Evolutionary conservation across 2,329 filamentous ascomycete species (phyloP), one percentile per base, ranked within the genome.

Genomic region (Colletotrichum somersetense): DNA sequence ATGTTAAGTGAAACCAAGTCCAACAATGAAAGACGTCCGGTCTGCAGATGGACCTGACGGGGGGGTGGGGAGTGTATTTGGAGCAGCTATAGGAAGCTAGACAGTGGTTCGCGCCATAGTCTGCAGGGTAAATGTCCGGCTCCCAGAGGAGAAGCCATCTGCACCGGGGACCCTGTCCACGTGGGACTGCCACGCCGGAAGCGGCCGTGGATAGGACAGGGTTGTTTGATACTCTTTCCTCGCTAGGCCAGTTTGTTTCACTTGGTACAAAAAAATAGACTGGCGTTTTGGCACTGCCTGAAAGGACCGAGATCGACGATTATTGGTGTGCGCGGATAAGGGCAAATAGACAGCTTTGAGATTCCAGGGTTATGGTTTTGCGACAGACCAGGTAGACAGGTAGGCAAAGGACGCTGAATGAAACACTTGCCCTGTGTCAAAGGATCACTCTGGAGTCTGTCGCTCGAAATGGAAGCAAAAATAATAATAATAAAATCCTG

Each of bases 141-240:
- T 62, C 65, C 18, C 20, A 33, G 35, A n/a, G 46, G 42, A 33
- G 30, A 62, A 53, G 68, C 64, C 65, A 53, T 64, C 66, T 56
- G 53, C 53, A 48, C 44, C 46, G 46, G 69, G 40, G 40, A 26
- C 59, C 69, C 48, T 64, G 69, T 33, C 64, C 69, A 72, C 69
- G 69, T 72, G 66, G 69, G 40, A 72, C 40, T 55, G 46, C 10
- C 46, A 46, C 35, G 42, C 69, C 66, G 69, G 59, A 72, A 69
- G 66, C 66, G 42, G 42, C 12, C 38, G 46, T 3, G 69, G 6
- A 38, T 63, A 35, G 57, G 23, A 59, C 50, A 55, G 12, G 23
- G 66, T 68, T 55, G 23, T 14, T n/a, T 42, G 40, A 44, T 14
- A 44, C 30, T 12, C n/a, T 67, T 67, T 67, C 40, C 46, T 53